A percentile compares a stretch with the other conserved stretches of the same genome.
Evolutionary conservation across 148 eudicot species (phyloP).

Genomic region (Selenicereus undatus): DNA sequence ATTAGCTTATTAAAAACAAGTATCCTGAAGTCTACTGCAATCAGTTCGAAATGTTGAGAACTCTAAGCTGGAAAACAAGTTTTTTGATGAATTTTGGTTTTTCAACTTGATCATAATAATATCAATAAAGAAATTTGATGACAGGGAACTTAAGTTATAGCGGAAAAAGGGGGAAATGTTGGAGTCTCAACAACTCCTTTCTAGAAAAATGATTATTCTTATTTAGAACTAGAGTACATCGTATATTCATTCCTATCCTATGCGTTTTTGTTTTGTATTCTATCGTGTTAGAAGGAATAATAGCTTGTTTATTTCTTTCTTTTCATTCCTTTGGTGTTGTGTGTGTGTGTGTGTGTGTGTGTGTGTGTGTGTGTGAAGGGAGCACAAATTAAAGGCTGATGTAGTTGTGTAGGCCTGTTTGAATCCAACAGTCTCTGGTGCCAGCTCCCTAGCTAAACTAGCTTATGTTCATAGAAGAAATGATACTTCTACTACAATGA

Average conservation of each 20-base stretch:
- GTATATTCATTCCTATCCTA: not conserved
- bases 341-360: not conserved
- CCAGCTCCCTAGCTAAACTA: not conserved
- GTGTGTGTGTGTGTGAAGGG: too few relatives aligned
- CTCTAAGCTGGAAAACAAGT: not conserved
- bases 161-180: not conserved
- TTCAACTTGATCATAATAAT: not conserved
- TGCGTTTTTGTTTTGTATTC: not conserved
- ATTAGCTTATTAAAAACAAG: not conserved
- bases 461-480: not conserved
- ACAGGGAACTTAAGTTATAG: not conserved
- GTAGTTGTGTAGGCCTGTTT: not conserved
- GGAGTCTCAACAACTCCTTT: not conserved
- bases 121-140: not conserved
- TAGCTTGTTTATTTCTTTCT: not conserved
- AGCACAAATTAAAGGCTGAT: not conserved
- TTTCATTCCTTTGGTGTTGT: not conserved
- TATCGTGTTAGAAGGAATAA: not conserved
- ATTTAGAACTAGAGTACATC: not conserved
- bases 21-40: not conserved
- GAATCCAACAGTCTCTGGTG: not conserved
- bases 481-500: not conserved
- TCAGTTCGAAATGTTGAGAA: not conserved
- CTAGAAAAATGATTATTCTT: not conserved
- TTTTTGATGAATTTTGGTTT: not conserved